phyloP scores from a whole-genome alignment of 2,329 filamentous ascomycete genomes.

The Pochonia chlamydosporia region DNA sequence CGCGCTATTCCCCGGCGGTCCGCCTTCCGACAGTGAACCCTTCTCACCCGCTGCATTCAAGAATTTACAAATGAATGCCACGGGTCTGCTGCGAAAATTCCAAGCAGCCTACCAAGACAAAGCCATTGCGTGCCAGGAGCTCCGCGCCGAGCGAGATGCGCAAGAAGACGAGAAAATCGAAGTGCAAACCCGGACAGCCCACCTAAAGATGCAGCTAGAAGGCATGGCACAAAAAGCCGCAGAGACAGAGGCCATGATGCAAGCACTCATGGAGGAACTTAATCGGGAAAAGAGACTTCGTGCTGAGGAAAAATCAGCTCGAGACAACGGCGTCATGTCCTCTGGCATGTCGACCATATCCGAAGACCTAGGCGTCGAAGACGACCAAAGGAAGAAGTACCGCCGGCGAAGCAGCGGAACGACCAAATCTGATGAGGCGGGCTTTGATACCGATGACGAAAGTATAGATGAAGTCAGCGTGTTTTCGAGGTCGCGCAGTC shows the following conservation, averaged over 20 bases:
- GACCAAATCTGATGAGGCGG: constrained; percentile 32
- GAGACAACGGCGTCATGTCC: constrained; percentile 19
- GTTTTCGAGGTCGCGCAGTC: constrained; percentile 56
- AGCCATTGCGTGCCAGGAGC: constrained; percentile 42
- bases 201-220: constrained; percentile 55
- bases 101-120: constrained; percentile 54
- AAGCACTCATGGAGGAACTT: constrained; percentile 43
- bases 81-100: constrained; percentile 47
- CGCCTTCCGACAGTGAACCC: constrained; percentile 37
- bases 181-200: constrained; percentile 42
- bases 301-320: constrained; percentile 29
- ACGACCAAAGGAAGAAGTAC: constrained; percentile 36
- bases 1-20: constrained; percentile 44
- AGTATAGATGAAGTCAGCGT: constrained; percentile 47
- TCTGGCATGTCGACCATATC: constrained; percentile 39
- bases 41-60: constrained; percentile 57
- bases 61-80: constrained; percentile 54
- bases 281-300: constrained; percentile 44
- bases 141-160: constrained; percentile 47
- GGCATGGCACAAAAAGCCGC: constrained; percentile 48
- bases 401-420: constrained; percentile 40
- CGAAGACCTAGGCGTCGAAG: constrained; percentile 50
- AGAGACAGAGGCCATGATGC: constrained; percentile 48
- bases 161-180: constrained; percentile 52
- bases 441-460: constrained; percentile 48